phyloP scores from a whole-genome alignment of 257 asterid genomes.

The Avicennia marina region DNA sequence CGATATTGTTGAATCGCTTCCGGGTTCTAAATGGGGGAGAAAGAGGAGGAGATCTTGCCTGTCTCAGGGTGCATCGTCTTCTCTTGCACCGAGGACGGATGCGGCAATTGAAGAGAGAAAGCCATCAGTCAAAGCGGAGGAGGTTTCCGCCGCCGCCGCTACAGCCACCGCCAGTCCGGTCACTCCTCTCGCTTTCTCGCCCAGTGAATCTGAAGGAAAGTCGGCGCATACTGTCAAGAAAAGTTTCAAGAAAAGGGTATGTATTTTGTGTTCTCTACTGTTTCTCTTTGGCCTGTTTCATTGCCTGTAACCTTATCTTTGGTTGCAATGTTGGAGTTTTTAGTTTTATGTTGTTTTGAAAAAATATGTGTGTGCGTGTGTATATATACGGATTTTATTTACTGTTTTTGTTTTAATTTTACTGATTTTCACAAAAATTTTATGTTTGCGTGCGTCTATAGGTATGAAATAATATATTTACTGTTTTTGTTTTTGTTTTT shows the following conservation, averaged over 20 bases:
- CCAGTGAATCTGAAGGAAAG: constrained; percentile 51
- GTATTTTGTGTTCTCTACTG: neutral
- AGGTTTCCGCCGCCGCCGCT: constrained; percentile 13
- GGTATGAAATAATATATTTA: too few relatives aligned
- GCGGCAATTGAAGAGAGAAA: neutral
- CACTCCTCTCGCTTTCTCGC: constrained; percentile 53
- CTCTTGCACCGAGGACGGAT: neutral
- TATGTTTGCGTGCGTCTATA: too few relatives aligned
- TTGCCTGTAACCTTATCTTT: neutral
- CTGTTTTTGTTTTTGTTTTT: too few relatives aligned
- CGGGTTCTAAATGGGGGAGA: constrained; percentile 28
- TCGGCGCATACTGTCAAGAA: constrained; percentile 18
- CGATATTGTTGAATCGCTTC: neutral
- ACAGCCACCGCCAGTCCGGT: constrained; percentile 39
- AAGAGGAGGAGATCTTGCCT: constrained; percentile 40
- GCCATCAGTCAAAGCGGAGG: constrained; percentile 22
- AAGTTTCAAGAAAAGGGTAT: constrained; percentile 34
- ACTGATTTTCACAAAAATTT: too few relatives aligned
- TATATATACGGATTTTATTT: too few relatives aligned
- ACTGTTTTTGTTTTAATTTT: too few relatives aligned
- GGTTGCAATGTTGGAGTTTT: too few relatives aligned
- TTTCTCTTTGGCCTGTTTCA: neutral
- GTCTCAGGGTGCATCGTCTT: neutral
- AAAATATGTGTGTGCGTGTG: too few relatives aligned
- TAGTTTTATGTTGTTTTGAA: too few relatives aligned